Evolutionary conservation across 192 early-diverging fungal species (phyloP), one percentile per base, ranked within the genome.

Genomic region (Coemansia sp.): DNA sequence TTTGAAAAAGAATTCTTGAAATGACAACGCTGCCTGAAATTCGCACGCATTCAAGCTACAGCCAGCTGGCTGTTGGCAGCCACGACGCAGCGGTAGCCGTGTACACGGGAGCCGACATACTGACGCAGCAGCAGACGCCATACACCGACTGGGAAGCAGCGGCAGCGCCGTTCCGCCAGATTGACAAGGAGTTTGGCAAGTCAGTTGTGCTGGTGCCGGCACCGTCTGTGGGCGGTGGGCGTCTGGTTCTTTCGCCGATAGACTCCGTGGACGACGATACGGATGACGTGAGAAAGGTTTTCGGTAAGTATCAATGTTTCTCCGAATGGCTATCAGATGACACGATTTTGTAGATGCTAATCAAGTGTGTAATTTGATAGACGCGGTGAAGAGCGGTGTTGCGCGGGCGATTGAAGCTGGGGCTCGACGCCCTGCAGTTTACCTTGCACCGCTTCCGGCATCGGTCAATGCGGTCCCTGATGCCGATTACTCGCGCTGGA

Each of bases 251-350:
- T n/a, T 85, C 85, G 5, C 91, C 92, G n/a, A 90, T 85, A 25
- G 91, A 88, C 24, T 83, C 86, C 11, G 65, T 92, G 5, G 61
- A 73, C 56, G 85, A 84, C 57, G 92, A 94, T 69, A 84, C 87
- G 23, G 92, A 94, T 67, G 92, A 94, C 74, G 89, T 89, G 46
- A 85, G 92, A 66, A 86, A 89, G 60, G 87, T 87, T 56, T 60
- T 67, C 44, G 89, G 38, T 55, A 61, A 17, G 60, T 11, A 42
- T 11, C 40, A 0, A 3, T 42, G 40, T n/a, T 15, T 11, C 2
- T n/a, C 14, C 0, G 40, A 11, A 42, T 42, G 40, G 40, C 3
- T 42, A 42, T 40, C 31, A 31, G 31, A 31, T 31, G 6, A 31
- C 5, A 31, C 31, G 31, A 31, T 31, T 4, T 18, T 48, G 46